Base-by-base conservation (phyloP, 768 basidiomycete species). In the Porpolomopsis calyptriformis region DNA sequence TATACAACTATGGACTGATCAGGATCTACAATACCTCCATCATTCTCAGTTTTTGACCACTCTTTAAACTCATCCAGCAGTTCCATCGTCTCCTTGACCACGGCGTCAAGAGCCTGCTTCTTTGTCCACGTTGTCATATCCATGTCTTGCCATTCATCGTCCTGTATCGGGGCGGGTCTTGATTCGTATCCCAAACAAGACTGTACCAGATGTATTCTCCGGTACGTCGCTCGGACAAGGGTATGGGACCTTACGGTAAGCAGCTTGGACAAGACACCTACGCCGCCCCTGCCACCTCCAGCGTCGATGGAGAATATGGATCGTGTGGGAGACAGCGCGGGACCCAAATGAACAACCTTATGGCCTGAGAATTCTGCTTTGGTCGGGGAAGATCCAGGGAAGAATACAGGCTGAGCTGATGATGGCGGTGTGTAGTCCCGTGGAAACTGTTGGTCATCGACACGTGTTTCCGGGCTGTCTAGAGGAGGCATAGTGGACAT, bases 181-280 rank as follows among this genome's bases (percentile, higher is more conserved):
- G 52, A 37, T 12, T 72, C 66, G 57, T 84, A 85, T 2, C 83
- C 82, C 70, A 84, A 71, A 43, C 67, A 70, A 10, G 64, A 65
- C 60, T 85, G 83, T 19, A 82, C 78, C 2, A 72, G 58, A 16
- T 83, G 67, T 20, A 86, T 74, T 23, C 81, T 66, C 26, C 67
- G 67, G 54, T 80, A 82, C 11, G 82, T 84, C 27, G 64, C 70
- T 27, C 64, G 67, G n/a, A 76, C 64, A 1, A 86, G 72, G 16
- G 65, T 55, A 4, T 67, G 40, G 1, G 77, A 79, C 49, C 67
- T 71, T 34, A 85, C 67, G 20, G 64, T 67, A 19, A 65, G 67
- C 23, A 67, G 64, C 43, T 67, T 66, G 3, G 65, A 57, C 45
- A 62, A 55, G 3, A 48, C 38, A 4, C 60, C 54, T 4, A 56